Evolutionary conservation across 257 asterid genomes (phyloP).

Genomic region (Nicotiana benthamiana): DNA sequence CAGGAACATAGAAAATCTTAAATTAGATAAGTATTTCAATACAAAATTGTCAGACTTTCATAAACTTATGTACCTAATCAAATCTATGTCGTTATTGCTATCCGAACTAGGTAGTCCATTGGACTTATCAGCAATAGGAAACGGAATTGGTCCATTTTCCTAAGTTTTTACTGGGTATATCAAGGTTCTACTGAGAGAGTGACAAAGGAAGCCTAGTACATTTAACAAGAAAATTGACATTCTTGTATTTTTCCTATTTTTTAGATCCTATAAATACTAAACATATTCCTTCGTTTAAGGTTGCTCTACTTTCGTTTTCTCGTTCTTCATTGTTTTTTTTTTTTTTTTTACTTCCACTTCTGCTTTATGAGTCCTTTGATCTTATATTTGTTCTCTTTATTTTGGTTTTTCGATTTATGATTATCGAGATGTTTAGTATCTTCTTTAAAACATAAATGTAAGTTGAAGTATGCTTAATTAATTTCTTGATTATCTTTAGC

Average conservation of each 20-base stretch:
- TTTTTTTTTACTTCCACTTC: not conserved
- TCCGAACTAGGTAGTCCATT: not conserved
- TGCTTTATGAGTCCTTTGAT: not conserved
- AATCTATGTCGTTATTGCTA: not conserved
- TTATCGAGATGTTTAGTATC: not conserved
- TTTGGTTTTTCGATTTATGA: not conserved
- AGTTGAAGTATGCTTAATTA: not conserved
- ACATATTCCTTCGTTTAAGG: not conserved
- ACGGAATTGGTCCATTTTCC: not conserved
- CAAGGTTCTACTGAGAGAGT: not conserved
- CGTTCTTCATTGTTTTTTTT: not conserved
- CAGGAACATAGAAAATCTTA: not conserved
- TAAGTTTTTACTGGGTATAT: not conserved
- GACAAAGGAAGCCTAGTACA: not conserved
- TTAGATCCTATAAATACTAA: not conserved
- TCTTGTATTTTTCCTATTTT: not conserved
- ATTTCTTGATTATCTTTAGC: not conserved
- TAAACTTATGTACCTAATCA: not conserved
- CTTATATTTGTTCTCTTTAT: not conserved
- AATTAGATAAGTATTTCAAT: not conserved
- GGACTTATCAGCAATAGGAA: not conserved
- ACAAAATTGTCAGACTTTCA: not conserved
- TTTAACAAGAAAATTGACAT: conserved; percentile 2
- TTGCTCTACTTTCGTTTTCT: not conserved
- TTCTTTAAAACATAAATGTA: not conserved